These are phyloP conservation scores for Clathrus columnatus DNA, from an alignment of 768 basidiomycete genomes.

Conservation along the genomic window DNA sequence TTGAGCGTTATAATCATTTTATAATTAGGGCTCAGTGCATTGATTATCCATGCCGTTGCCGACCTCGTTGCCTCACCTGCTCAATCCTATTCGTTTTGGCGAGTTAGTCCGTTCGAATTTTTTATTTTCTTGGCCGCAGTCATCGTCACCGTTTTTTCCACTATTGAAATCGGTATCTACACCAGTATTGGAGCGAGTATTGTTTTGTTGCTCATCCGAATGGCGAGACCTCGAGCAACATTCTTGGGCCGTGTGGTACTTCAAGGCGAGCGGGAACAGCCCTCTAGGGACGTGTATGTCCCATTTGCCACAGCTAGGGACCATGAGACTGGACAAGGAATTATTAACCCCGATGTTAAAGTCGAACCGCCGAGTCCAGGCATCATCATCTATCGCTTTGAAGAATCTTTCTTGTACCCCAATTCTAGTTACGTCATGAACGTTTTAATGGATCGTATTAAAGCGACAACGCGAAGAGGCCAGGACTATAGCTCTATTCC, in stretches of 20 bases:
- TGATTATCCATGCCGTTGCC: conserved; percentile 90
- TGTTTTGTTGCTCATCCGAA: conserved; percentile 71
- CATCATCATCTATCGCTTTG: conserved; percentile 83
- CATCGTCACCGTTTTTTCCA: conserved; percentile 84
- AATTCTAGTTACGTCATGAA: conserved; percentile 65
- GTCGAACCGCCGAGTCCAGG: conserved; percentile 78
- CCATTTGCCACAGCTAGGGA: conserved; percentile 25
- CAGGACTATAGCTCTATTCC: conserved; percentile 58
- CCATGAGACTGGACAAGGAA: conserved; percentile 24
- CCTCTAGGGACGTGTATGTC: conserved; percentile 70
- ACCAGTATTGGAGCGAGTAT: conserved; percentile 74
- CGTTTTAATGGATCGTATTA: conserved; percentile 73
- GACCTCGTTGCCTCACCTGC: conserved; percentile 80
- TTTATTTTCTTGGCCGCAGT: conserved; percentile 84
- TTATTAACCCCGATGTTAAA: conserved; percentile 61
- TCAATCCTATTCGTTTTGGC: conserved; percentile 85
- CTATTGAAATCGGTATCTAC: conserved; percentile 90
- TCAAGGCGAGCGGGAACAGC: conserved; percentile 20
- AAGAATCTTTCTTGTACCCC: conserved; percentile 85
- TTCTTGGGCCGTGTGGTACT: conserved; percentile 77
- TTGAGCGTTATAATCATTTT: neutral
- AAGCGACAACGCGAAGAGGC: conserved; percentile 65
- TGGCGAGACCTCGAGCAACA: conserved; percentile 80
- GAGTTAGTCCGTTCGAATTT: conserved; percentile 87
- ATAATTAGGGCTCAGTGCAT: conserved; percentile 59